Conservation (phyloP, 768 basidiomycete genomes). For the Termitomyces sp. region DNA sequence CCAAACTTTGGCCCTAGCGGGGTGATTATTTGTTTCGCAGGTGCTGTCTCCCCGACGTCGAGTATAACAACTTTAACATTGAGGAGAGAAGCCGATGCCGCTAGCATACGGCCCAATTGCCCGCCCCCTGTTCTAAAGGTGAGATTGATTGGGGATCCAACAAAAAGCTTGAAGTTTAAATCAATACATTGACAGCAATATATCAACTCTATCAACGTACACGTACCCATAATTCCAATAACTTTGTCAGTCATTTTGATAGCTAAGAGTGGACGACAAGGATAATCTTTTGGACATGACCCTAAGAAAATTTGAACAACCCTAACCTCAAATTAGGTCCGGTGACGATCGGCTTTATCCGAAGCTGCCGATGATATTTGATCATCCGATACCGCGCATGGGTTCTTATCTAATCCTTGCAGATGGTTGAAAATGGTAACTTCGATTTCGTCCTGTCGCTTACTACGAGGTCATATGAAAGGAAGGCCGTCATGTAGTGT, state of each 20-base stretch:
- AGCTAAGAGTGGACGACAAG: background rate
- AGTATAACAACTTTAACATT: slow-evolving; percentile 83
- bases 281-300: too few species aligned
- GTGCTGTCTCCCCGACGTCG: slow-evolving; percentile 74
- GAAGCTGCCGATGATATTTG: too few species aligned
- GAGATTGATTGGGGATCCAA: slow-evolving; percentile 12
- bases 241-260: slow-evolving; percentile 39
- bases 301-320: slow-evolving; percentile 1
- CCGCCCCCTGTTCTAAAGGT: slow-evolving; percentile 72
- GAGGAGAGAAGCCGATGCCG: slow-evolving; percentile 82
- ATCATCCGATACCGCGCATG: too few species aligned
- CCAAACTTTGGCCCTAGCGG: slow-evolving; percentile 42
- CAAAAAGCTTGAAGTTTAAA: background rate
- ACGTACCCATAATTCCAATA: slow-evolving; percentile 52
- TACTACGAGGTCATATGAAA: too few species aligned
- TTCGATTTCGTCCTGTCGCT: too few species aligned
- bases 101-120: slow-evolving; percentile 97
- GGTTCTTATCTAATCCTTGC: too few species aligned
- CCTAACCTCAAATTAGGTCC: slow-evolving; percentile 1
- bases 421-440: too few species aligned
- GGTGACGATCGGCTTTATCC: background rate
- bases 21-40: slow-evolving; percentile 86
- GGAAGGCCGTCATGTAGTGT: too few species aligned
- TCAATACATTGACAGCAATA: background rate
- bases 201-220: slow-evolving; percentile 24